Percentiles rank a stretch among this genome's conserved stretches.
phyloP scores from a whole-genome alignment of 83 land plant species.

The Picea abies region DNA sequence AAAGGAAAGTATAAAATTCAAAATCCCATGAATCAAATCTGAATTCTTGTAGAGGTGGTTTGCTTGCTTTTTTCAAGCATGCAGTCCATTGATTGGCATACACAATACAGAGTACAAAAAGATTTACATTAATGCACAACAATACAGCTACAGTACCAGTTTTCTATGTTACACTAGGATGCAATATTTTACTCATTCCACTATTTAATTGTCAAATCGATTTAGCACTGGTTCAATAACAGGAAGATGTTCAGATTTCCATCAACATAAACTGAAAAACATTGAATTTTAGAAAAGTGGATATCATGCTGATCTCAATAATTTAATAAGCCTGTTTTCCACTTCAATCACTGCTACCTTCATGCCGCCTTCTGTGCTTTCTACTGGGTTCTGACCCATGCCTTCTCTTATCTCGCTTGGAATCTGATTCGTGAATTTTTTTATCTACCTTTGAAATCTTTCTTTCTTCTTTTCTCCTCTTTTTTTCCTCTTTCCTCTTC shows the following conservation, averaged over 20 bases:
- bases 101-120: neutral
- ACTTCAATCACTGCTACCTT: neutral
- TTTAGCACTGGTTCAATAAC: no score
- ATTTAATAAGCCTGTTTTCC: neutral
- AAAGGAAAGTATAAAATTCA: neutral
- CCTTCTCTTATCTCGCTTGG: slow-evolving; percentile 14
- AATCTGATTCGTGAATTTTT: neutral
- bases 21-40: neutral
- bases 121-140: neutral
- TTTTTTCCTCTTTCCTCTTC: slow-evolving; percentile 11
- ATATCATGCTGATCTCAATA: neutral
- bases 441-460: slow-evolving; percentile 3
- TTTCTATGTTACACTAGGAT: neutral
- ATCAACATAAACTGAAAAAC: neutral
- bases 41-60: neutral
- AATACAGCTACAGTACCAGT: neutral
- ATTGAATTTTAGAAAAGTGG: neutral
- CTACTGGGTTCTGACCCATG: slow-evolving; percentile 5
- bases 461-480: slow-evolving; percentile 12
- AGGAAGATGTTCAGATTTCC: no score
- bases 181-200: neutral
- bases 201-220: neutral
- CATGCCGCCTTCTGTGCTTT: neutral
- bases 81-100: neutral
- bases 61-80: neutral